Evolutionary conservation across 2,329 filamentous ascomycete genomes (phyloP).

Genomic region (Metarhizium humberi): DNA sequence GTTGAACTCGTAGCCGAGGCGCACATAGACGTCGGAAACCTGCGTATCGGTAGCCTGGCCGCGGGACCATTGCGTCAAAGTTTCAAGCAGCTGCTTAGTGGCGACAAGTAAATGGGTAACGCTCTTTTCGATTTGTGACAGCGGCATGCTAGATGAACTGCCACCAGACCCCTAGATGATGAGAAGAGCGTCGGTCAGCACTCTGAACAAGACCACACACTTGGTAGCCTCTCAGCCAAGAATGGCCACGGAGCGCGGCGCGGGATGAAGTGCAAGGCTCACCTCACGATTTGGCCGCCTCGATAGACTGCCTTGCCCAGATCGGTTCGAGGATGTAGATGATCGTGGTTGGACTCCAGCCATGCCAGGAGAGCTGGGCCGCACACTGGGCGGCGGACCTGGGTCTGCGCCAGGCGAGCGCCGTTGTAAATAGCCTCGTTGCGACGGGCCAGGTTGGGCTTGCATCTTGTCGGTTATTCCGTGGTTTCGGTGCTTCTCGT

Average conservation of each 20-base stretch:
- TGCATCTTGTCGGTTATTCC: slow-evolving; percentile 32
- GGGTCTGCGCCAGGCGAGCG: slow-evolving; percentile 55
- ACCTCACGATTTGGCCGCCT: slow-evolving; percentile 25
- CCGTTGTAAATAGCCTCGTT: slow-evolving; percentile 44
- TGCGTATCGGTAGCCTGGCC: slow-evolving; percentile 85
- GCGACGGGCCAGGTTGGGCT: slow-evolving; percentile 35
- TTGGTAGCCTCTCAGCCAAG: not conserved
- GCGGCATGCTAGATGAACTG: slow-evolving; percentile 59
- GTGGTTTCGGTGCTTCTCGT: not conserved
- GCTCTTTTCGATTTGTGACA: slow-evolving; percentile 98
- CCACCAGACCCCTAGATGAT: slow-evolving; percentile 35
- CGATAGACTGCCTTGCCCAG: slow-evolving; percentile 29
- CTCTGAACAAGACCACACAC: not conserved
- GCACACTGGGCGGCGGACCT: slow-evolving; percentile 46
- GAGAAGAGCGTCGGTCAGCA: slow-evolving; percentile 1
- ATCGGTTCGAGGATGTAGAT: slow-evolving; percentile 60
- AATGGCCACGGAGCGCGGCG: not conserved
- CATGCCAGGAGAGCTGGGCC: slow-evolving; percentile 53
- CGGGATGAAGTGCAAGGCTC: slow-evolving; percentile 11
- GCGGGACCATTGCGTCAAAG: slow-evolving; percentile 94
- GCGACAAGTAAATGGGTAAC: slow-evolving; percentile 96
- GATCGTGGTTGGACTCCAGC: slow-evolving; percentile 47
- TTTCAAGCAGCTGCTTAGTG: slow-evolving; percentile 95
- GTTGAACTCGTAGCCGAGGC: slow-evolving; percentile 97
- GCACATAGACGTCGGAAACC: slow-evolving; percentile 96